Percentiles rank a stretch among this genome's conserved stretches.
phyloP scores from a whole-genome alignment of 108 stramenopile species.

The Aureococcus anophagefferens region DNA sequence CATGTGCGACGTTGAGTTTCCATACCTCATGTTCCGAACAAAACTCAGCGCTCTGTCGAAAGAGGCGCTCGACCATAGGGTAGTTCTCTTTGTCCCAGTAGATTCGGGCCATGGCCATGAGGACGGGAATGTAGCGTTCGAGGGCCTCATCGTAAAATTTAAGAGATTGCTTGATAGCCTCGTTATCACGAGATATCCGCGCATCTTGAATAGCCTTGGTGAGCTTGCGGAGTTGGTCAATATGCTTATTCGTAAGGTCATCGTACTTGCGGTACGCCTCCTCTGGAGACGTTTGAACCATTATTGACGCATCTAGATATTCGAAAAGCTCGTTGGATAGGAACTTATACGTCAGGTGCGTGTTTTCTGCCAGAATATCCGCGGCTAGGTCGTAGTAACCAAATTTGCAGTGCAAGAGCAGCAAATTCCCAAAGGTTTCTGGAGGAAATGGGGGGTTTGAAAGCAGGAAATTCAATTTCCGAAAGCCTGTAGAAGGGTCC shows the following conservation, averaged over 20 bases:
- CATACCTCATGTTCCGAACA: slow-evolving; percentile 63
- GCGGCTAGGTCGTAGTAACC: slow-evolving; percentile 63
- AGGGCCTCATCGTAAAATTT: slow-evolving; percentile 59
- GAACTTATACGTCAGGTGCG: slow-evolving; percentile 55
- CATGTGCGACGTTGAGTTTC: slow-evolving; percentile 71
- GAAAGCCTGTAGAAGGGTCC: slow-evolving; percentile 53
- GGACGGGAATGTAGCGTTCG: slow-evolving; percentile 51
- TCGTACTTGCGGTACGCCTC: slow-evolving; percentile 57
- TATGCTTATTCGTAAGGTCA: slow-evolving; percentile 47
- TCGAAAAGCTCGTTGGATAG: slow-evolving; percentile 58
- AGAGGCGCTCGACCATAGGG: slow-evolving; percentile 60
- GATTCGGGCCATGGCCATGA: slow-evolving; percentile 68
- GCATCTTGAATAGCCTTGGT: slow-evolving; percentile 60
- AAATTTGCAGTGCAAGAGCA: slow-evolving; percentile 61
- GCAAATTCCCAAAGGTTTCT: slow-evolving; percentile 70
- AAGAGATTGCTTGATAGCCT: slow-evolving; percentile 33
- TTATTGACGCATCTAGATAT: slow-evolving; percentile 66
- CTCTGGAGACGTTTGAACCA: slow-evolving; percentile 59
- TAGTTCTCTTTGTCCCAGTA: slow-evolving; percentile 80
- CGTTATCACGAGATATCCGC: slow-evolving; percentile 23
- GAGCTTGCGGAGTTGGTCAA: slow-evolving; percentile 50
- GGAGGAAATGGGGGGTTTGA: slow-evolving; percentile 61
- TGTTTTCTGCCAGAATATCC: slow-evolving; percentile 61
- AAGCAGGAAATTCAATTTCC: slow-evolving; percentile 64
- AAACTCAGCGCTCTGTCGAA: slow-evolving; percentile 63